Conservation (phyloP, 1,284 basidiomycete genomes). For the Filobasidium uniguttulatum region DNA sequence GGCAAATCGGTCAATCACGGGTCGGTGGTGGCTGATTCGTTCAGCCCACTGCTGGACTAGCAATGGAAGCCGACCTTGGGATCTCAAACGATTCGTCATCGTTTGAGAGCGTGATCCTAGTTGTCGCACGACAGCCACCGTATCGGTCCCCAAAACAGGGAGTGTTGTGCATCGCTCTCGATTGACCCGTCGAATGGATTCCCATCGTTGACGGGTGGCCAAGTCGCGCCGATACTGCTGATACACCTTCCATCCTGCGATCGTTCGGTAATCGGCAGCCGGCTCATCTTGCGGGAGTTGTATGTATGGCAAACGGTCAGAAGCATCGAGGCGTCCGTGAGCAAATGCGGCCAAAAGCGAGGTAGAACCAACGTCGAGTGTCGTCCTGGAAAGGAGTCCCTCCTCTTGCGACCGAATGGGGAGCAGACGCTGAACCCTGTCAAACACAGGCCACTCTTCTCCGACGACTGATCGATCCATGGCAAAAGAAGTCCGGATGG, state of each 20-base stretch:
- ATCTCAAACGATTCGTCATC: not conserved
- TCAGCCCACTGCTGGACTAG: conserved; percentile 52
- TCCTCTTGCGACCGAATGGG: not conserved
- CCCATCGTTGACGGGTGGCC: conserved; percentile 49
- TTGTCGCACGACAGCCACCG: conserved; percentile 33
- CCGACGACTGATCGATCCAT: conserved; percentile 48
- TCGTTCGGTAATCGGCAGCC: conserved; percentile 56
- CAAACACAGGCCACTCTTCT: not conserved
- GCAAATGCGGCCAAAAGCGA: conserved; percentile 24
- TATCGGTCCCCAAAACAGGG: conserved; percentile 55
- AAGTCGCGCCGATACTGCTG: conserved; percentile 46
- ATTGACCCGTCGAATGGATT: conserved; percentile 61
- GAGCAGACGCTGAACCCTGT: not conserved
- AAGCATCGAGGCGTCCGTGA: conserved; percentile 55
- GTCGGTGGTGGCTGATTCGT: conserved; percentile 47
- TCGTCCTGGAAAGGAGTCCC: not conserved
- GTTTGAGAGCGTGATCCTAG: not conserved
- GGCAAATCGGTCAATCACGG: conserved; percentile 57
- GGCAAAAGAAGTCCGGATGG: conserved; percentile 82
- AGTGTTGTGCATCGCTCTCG: conserved; percentile 50
- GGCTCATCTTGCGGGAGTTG: conserved; percentile 38
- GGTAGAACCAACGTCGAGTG: not conserved
- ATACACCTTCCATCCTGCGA: conserved; percentile 55
- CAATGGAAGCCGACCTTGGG: conserved; percentile 17
- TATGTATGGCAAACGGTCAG: conserved; percentile 48